Conservation (phyloP, 441 rosid species). For the Erysimum cheiri region DNA sequence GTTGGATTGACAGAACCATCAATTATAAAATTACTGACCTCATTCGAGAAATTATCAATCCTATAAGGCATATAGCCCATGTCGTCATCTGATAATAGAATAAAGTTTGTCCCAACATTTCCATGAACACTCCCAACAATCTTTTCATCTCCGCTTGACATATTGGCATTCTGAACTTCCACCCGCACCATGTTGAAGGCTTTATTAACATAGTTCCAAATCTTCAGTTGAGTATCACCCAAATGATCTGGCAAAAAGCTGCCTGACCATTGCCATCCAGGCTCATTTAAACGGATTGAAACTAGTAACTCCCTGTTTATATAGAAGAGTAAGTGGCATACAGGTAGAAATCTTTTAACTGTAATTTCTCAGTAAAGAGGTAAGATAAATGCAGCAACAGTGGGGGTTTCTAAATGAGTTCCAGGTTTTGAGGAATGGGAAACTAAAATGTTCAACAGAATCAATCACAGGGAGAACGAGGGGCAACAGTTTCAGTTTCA, state of each 20-base stretch:
- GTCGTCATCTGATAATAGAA: conserved; percentile 92
- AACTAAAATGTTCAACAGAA: conserved; percentile 1
- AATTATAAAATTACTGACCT: conserved; percentile 58
- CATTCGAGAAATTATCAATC: conserved; percentile 97
- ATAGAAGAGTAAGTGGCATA: conserved; percentile 36
- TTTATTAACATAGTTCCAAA: conserved; percentile 82
- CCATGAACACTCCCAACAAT: conserved; percentile 77
- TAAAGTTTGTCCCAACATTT: conserved; percentile 89
- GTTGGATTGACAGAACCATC: conserved; percentile 32
- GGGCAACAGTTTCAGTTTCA: neutral
- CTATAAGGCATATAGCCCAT: conserved; percentile 97
- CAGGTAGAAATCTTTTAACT: conserved; percentile 14
- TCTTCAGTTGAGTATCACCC: conserved; percentile 95
- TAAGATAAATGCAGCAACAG: conserved; percentile 16
- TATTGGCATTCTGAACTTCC: conserved; percentile 94
- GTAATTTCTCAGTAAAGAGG: conserved; percentile 29
- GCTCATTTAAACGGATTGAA: conserved; percentile 85
- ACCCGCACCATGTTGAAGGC: conserved; percentile 81
- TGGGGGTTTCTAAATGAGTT: conserved; percentile 4
- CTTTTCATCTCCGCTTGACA: conserved; percentile 79
- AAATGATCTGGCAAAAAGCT: conserved; percentile 95
- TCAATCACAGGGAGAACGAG: conserved; percentile 8
- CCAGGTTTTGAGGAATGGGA: conserved; percentile 11
- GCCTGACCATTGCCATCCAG: conserved; percentile 99
- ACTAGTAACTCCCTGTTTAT: conserved; percentile 82